Percentiles rank a stretch among this genome's conserved stretches.
phyloP scores from a whole-genome alignment of 352 stramenopile species.

The Phytophthora multivora region DNA sequence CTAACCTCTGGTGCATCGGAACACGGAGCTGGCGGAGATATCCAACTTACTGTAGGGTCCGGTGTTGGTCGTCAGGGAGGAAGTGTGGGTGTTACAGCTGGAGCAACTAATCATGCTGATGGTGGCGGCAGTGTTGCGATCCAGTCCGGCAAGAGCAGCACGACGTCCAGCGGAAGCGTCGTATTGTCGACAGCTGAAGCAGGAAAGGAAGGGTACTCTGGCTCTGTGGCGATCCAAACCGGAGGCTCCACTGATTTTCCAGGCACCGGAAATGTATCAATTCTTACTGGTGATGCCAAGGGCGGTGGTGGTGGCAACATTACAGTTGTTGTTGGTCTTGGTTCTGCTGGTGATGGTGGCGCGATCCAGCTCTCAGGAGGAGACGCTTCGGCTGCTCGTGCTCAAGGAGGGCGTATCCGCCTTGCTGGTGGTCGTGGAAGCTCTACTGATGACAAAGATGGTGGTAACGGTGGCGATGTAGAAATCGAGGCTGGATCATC shows the following conservation, averaged over 20 bases:
- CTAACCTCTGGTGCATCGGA: constrained; percentile 70
- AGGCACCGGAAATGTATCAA: constrained; percentile 68
- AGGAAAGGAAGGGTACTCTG: constrained; percentile 70
- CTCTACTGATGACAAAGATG: constrained; percentile 54
- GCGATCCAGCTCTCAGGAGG: constrained; percentile 50
- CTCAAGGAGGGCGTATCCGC: constrained; percentile 48
- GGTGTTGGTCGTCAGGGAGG: constrained; percentile 53
- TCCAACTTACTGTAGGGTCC: constrained; percentile 57
- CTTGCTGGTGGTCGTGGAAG: constrained; percentile 52
- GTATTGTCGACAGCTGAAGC: constrained; percentile 53
- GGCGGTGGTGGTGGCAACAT: constrained; percentile 68
- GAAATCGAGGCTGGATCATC: constrained; percentile 51
- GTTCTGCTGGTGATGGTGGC: constrained; percentile 56
- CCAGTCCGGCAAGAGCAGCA: constrained; percentile 54
- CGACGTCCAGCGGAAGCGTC: constrained; percentile 55
- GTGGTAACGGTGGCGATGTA: constrained; percentile 64
- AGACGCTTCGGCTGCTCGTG: constrained; percentile 42
- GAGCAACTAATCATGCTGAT: constrained; percentile 43
- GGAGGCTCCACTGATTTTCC: constrained; percentile 50
- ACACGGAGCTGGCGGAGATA: constrained; percentile 54
- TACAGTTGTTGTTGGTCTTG: constrained; percentile 50
- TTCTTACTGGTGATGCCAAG: constrained; percentile 59
- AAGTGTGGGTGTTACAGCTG: constrained; percentile 46
- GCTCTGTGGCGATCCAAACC: constrained; percentile 74
- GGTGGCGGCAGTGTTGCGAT: constrained; percentile 62